Base-by-base conservation (phyloP, 805 yeast species). In the Sugiyamaella americana region DNA sequence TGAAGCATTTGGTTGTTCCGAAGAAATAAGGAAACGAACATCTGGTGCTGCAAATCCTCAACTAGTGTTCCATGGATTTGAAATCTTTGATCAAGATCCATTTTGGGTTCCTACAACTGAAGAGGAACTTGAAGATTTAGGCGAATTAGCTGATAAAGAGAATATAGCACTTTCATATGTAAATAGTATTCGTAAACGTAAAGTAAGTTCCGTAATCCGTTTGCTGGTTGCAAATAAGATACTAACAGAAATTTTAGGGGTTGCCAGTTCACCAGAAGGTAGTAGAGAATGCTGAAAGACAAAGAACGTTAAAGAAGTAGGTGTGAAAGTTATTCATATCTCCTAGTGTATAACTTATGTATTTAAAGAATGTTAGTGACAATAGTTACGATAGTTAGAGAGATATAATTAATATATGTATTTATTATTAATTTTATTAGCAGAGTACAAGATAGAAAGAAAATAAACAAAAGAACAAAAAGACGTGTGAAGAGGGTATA, bases 31-130 rank as follows among this genome's bases (percentile, higher is more conserved):
- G 48, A 93, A 87, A 66, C 78, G 78, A 55, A 91, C 98, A 0
- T 86, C 96, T 1, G 99, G 99, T 49, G 95, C 96, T 2, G 98
- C 98, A 2, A 84, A 86, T 58, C 98, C 99, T 0, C 98, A 93
- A 64, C 72, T 93, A 44, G 86, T 89, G 6, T 93, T 91, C 59
- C 76, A 84, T 23, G 98, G 98, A 0, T 93, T 77, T 62, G 93
- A 88, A 58, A 70, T 82, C 52, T 77, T 91, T 43, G 95, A 88
- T 53, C 77, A 84, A 54, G 98, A 93, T 70, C 99, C 99, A 39
- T 93, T 85, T 72, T 93, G 99, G 99, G 95, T 93, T 13, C 99
- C 99, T 11, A 86, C 93, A 2, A 93, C 98, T 0, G 97, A 87
- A 57, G 97, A 88, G 63, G 98, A 93, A 63, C 66, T 93, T 40